Evolutionary conservation across 257 asterid species (phyloP).

Genomic region (Rehmannia glutinosa): DNA sequence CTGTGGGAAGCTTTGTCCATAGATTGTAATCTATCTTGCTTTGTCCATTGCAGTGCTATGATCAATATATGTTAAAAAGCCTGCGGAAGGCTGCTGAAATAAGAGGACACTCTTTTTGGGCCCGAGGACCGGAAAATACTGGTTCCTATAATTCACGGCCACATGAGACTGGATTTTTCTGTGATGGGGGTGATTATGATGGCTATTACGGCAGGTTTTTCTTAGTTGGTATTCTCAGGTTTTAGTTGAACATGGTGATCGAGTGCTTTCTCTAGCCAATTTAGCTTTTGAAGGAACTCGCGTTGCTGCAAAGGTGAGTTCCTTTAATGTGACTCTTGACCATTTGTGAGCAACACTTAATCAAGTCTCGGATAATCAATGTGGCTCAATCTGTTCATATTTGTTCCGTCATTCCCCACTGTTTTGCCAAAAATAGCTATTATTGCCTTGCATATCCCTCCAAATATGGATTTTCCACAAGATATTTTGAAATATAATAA

Average conservation of each 20-base stretch:
- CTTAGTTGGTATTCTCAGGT: constrained; percentile 59
- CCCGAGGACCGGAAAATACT: constrained; percentile 57
- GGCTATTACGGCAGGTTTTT: constrained; percentile 62
- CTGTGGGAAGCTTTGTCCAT: not conserved
- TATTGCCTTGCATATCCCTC: not conserved
- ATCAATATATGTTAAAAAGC: constrained; percentile 67
- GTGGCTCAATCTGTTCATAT: too few species aligned
- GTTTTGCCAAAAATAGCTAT: too few species aligned
- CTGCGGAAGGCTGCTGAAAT: constrained; percentile 69
- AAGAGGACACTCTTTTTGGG: constrained; percentile 84
- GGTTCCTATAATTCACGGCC: constrained; percentile 67
- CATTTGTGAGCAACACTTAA: too few species aligned
- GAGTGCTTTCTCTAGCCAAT: constrained; percentile 60
- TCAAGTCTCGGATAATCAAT: too few species aligned
- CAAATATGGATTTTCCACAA: not conserved
- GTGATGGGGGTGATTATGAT: constrained; percentile 69
- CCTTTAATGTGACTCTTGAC: not conserved
- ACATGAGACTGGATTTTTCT: constrained; percentile 61
- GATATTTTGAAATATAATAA: not conserved
- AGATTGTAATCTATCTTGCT: constrained; percentile 9
- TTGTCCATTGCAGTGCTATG: constrained; percentile 68
- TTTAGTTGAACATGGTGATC: constrained; percentile 56
- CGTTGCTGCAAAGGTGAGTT: constrained; percentile 54
- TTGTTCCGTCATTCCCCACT: too few species aligned
- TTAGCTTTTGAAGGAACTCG: constrained; percentile 57